These are phyloP conservation scores for Ustilago tritici DNA, from an alignment of 1,284 basidiomycete species.

Conservation along the genomic window DNA sequence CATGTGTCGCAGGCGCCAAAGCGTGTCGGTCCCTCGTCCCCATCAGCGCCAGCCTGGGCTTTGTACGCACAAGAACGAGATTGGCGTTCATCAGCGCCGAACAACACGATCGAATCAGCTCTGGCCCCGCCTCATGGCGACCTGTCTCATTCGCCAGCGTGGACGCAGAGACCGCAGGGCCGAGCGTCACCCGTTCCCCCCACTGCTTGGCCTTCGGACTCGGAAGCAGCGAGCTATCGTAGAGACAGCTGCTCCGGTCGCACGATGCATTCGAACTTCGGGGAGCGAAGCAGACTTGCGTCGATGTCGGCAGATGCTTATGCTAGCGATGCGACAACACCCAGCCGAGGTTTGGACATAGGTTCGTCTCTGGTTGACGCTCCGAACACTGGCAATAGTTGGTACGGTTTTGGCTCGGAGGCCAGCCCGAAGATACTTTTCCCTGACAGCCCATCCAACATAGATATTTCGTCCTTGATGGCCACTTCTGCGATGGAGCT, in stretches of 20 bases:
- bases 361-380: slow-evolving; percentile 12
- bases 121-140: slow-evolving; percentile 10
- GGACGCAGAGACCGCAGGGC: slow-evolving; percentile 9
- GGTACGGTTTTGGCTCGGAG: slow-evolving; percentile 27
- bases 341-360: slow-evolving; percentile 39
- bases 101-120: slow-evolving; percentile 1
- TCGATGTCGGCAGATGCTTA: slow-evolving; percentile 21
- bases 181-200: slow-evolving; percentile 8
- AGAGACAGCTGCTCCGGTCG: not conserved
- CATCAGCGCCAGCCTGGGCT: slow-evolving; percentile 15
- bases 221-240: slow-evolving; percentile 9
- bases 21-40: slow-evolving; percentile 1
- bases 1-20: slow-evolving; percentile 2
- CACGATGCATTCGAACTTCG: not conserved
- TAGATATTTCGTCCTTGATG: slow-evolving; percentile 52
- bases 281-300: slow-evolving; percentile 7
- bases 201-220: slow-evolving; percentile 16
- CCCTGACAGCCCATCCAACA: slow-evolving; percentile 45
- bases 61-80: slow-evolving; percentile 41
- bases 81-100: slow-evolving; percentile 18
- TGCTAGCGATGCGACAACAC: slow-evolving; percentile 29
- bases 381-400: slow-evolving; percentile 10
- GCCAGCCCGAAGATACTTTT: slow-evolving; percentile 37
- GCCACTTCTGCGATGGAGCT: slow-evolving; percentile 53
- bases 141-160: slow-evolving; percentile 3